Evolutionary conservation across 2,329 filamentous ascomycete species (phyloP).

Genomic region (Chalaropsis thielavioides): DNA sequence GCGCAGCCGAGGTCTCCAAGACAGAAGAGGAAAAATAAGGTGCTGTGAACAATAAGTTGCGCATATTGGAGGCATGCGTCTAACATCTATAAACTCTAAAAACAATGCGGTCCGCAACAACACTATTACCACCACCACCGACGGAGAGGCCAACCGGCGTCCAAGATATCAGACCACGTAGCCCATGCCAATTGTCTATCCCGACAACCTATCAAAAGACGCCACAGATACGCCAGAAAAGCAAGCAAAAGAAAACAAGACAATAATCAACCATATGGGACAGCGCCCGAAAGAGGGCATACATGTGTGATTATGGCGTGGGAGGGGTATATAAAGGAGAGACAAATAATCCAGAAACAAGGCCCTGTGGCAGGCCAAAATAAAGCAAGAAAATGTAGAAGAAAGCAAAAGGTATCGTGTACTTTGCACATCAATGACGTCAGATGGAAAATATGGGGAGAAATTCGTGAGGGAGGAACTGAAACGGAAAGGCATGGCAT

Average conservation of each 20-base stretch:
- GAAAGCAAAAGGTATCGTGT: background rate
- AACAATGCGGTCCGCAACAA: background rate
- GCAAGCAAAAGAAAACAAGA: background rate
- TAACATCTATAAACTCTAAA: background rate
- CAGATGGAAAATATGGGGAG: background rate
- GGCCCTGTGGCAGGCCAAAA: background rate
- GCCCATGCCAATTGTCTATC: too few species aligned
- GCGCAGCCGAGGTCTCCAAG: too few species aligned
- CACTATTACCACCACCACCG: too few species aligned
- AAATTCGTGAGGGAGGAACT: too few species aligned
- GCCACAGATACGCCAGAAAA: background rate
- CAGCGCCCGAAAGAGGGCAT: background rate
- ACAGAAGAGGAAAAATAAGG: too few species aligned
- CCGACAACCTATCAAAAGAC: too few species aligned
- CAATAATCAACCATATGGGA: background rate
- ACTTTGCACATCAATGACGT: background rate
- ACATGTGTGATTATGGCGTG: background rate
- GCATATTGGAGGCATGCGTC: background rate
- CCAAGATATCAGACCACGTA: too few species aligned
- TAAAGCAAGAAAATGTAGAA: background rate
- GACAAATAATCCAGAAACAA: background rate
- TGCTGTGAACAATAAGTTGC: background rate
- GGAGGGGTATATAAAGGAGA: constrained; percentile 3
- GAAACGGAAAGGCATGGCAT: background rate
- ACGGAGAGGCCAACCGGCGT: too few species aligned